phyloP scores from a whole-genome alignment of 1,139 yeast genomes.

The Saccharomycopsis crataegensis region DNA sequence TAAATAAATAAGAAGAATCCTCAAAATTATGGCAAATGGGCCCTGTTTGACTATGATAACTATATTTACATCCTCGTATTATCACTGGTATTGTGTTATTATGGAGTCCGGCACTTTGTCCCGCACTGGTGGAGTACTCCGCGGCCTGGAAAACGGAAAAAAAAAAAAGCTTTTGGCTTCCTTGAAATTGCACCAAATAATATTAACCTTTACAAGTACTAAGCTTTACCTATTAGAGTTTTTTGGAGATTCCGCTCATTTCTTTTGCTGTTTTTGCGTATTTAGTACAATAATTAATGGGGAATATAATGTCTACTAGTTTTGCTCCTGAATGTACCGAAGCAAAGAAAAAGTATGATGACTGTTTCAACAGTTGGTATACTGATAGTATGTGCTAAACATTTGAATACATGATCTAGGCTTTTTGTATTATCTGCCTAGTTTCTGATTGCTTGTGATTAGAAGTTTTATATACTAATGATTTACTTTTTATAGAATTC shows the following conservation, averaged over 20 bases:
- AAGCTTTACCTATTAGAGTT: too few species aligned
- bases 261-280: neutral
- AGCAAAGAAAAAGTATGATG: slow-evolving; percentile 77
- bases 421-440: too few species aligned
- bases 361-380: slow-evolving; percentile 92
- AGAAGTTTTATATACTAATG: neutral
- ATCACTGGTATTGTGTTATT: too few species aligned
- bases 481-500: slow-evolving; percentile 11
- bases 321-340: slow-evolving; percentile 97
- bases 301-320: slow-evolving; percentile 81
- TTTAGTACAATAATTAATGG: slow-evolving; percentile 40
- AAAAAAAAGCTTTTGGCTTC: neutral
- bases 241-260: too few species aligned
- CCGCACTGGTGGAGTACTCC: too few species aligned
- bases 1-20: too few species aligned
- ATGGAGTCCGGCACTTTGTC: too few species aligned
- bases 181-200: neutral
- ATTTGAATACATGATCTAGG: neutral
- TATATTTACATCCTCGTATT: too few species aligned
- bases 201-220: too few species aligned
- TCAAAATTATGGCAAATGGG: too few species aligned
- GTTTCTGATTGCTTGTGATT: too few species aligned
- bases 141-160: neutral
- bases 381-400: slow-evolving; percentile 52
- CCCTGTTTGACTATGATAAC: too few species aligned